phyloP scores from a whole-genome alignment of 179 eudicot species.

The Pouteria campechiana region DNA sequence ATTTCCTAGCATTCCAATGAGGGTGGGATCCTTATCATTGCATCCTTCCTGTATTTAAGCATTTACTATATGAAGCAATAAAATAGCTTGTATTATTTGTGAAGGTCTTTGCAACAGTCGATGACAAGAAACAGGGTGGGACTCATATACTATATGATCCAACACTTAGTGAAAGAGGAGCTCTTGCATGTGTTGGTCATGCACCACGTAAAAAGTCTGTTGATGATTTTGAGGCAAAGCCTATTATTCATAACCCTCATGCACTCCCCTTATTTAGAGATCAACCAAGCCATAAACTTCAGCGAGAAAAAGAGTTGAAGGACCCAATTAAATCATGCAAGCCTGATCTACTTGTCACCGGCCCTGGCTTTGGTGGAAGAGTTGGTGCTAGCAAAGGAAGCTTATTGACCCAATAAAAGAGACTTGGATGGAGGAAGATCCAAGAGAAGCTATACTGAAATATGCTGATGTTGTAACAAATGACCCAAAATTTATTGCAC shows the following conservation, averaged over 20 bases:
- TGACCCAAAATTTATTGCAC: constrained; percentile 90
- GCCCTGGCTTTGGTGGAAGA: constrained; percentile 97
- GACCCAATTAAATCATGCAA: constrained; percentile 90
- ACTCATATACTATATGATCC: constrained; percentile 93
- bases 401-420: constrained; percentile 94
- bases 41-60: too few relatives aligned
- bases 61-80: too few relatives aligned
- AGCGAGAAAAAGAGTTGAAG: constrained; percentile 79
- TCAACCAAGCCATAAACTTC: constrained; percentile 93
- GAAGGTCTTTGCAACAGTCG: constrained; percentile 72
- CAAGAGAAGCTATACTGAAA: constrained; percentile 94
- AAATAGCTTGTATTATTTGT: constrained; percentile 3
- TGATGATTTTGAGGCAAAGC: constrained; percentile 70
- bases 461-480: constrained; percentile 87
- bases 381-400: constrained; percentile 89
- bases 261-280: constrained; percentile 95
- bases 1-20: too few relatives aligned
- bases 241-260: constrained; percentile 92
- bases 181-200: constrained; percentile 94
- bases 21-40: too few relatives aligned
- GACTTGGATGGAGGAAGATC: constrained; percentile 99
- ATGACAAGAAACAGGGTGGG: constrained; percentile 87
- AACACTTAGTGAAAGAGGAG: constrained; percentile 86
- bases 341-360: constrained; percentile 87
- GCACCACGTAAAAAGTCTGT: constrained; percentile 90